Base-by-base conservation (phyloP, 75 land plant species). In the Cunninghamia lanceolata region DNA sequence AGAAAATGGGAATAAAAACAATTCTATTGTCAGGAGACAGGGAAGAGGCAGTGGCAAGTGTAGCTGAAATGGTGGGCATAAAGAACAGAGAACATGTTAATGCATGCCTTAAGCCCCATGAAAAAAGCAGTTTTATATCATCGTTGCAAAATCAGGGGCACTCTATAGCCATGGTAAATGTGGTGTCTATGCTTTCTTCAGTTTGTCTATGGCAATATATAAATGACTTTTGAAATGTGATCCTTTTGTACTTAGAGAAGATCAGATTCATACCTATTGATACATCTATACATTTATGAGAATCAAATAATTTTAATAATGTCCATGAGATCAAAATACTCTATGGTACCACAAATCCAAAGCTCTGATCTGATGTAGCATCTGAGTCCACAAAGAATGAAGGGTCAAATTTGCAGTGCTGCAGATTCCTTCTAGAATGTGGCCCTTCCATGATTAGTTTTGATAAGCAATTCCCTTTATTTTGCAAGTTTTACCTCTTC, bases 1-100 rank as follows among this genome's bases (percentile, higher is more conserved):
- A 92, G 86, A 85, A 91, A 74, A 96, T 89, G 86, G 93, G 95
- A 82, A 91, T 96, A 83, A 90, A 86, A 52, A 92, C 95, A 14
- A 75, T 96, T 32, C 90, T 98, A 0, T 84, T 95, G 63, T 98
- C 99, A 82, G 99, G 99, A 9, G 99, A 98, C 97, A 98, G 94
- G 97, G 95, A 95, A 92, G 99, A 95, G 93, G 95, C 99, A 91
- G 99, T 96, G 40, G 94, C 96, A 91, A 91, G 84, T 84, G 87
- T 95, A 63, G 99, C 96, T 21, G 89, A 89, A 87, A 87, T 81
- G 25, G 93, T 96, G 88, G 96, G 99, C 30, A 93, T 98, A 45
- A 84, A 66, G 35, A 46, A 81, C 43, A 53, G 34, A 54, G 92
- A 90, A 70, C 79, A 50, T 66, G 74, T 94, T 43, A 92, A 93